A percentile compares a stretch with the other conserved stretches of the same genome.
Conservation (phyloP, 352 stramenopile genomes). For the Phytophthora melonis region DNA sequence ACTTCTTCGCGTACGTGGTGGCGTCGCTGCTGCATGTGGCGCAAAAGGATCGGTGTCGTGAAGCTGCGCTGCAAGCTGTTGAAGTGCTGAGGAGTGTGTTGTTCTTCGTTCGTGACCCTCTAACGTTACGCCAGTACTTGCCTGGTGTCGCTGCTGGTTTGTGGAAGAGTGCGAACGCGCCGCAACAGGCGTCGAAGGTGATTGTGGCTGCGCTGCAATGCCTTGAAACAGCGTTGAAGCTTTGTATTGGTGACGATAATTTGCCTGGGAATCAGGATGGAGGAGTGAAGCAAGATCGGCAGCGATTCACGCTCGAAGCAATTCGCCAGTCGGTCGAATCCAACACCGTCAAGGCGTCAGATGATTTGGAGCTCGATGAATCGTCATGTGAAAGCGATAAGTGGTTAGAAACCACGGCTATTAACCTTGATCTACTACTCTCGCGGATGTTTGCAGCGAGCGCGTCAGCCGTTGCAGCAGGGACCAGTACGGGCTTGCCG, state of each 20-base stretch:
- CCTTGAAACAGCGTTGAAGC: conserved; percentile 42
- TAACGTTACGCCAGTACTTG: conserved; percentile 70
- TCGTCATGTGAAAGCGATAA: conserved; percentile 30
- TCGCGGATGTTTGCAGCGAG: conserved; percentile 62
- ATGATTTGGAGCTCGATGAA: neutral
- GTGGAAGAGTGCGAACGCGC: conserved; percentile 72
- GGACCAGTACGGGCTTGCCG: conserved; percentile 36
- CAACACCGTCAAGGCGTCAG: conserved; percentile 6
- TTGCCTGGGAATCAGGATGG: conserved; percentile 7
- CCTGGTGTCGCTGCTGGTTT: conserved; percentile 71
- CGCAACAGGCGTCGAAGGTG: conserved; percentile 73
- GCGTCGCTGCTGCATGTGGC: conserved; percentile 69
- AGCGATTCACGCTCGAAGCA: conserved; percentile 41
- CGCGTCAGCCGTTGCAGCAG: conserved; percentile 32
- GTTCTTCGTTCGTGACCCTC: conserved; percentile 47
- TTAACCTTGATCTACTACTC: conserved; percentile 76
- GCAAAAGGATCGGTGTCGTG: conserved; percentile 56
- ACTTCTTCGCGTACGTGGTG: conserved; percentile 81
- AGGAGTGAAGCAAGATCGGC: conserved; percentile 19
- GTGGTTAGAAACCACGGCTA: conserved; percentile 63
- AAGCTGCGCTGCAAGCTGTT: conserved; percentile 49
- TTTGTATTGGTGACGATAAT: conserved; percentile 47
- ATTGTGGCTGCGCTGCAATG: conserved; percentile 68
- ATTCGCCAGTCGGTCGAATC: conserved; percentile 37
- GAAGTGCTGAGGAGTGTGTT: conserved; percentile 52